A percentile compares a stretch with the other conserved stretches of the same genome.
Conservation (phyloP, 2,329 filamentous ascomycete species). For the Colletotrichum australisinense region DNA sequence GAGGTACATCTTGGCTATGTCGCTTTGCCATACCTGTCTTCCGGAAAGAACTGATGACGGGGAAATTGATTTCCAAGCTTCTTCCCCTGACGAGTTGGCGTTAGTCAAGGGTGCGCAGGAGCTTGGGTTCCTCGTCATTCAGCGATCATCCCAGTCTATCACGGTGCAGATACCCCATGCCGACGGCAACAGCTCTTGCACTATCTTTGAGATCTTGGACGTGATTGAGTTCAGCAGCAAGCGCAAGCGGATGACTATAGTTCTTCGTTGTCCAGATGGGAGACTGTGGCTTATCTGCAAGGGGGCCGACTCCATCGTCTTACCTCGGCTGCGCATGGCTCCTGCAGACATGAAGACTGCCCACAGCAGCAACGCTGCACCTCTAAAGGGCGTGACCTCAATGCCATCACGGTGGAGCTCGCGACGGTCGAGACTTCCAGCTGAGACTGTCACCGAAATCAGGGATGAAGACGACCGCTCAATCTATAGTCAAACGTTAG, state of each 20-base stretch:
- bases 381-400: conserved; percentile 64
- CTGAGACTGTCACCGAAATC: conserved; percentile 62
- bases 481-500: conserved; percentile 46
- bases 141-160: conserved; percentile 78
- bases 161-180: conserved; percentile 58
- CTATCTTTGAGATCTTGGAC: conserved; percentile 83
- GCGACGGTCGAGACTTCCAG: conserved; percentile 64
- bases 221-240: conserved; percentile 92
- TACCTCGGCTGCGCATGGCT: conserved; percentile 80
- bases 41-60: conserved; percentile 81
- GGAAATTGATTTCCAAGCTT: conserved; percentile 81
- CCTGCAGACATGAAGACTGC: conserved; percentile 81
- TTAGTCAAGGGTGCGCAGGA: conserved; percentile 87
- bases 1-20: conserved; percentile 85
- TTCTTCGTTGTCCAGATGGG: conserved; percentile 86
- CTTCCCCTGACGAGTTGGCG: conserved; percentile 90
- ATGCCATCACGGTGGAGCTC: conserved; percentile 65
- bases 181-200: conserved; percentile 54
- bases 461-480: conserved; percentile 58
- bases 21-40: conserved; percentile 90
- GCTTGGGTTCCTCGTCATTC: conserved; percentile 81
- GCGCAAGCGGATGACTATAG: conserved; percentile 89
- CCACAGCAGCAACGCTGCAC: conserved; percentile 68
- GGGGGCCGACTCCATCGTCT: conserved; percentile 85
- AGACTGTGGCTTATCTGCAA: conserved; percentile 89